These are phyloP conservation scores for Scedosporium apiospermum DNA, from an alignment of 2,329 filamentous ascomycete species.

Conservation along the genomic window DNA sequence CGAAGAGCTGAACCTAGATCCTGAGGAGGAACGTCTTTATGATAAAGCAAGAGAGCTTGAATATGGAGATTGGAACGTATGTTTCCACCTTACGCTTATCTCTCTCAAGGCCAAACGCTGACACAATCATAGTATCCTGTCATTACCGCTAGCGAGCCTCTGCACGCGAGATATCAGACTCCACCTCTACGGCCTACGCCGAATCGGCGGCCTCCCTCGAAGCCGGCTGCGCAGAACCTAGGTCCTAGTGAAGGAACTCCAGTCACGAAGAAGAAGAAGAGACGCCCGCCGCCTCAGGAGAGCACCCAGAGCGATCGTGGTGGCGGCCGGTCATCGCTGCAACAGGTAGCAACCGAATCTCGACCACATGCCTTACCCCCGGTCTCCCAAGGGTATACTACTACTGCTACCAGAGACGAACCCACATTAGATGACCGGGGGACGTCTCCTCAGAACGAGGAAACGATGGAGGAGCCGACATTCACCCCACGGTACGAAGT, in stretches of 20 bases:
- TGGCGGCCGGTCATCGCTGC: not conserved
- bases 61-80: constrained; percentile 88
- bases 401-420: not conserved
- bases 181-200: not conserved
- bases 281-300: constrained; percentile 8
- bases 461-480: not conserved
- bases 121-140: constrained; percentile 65
- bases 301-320: not conserved
- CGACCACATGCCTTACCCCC: not conserved
- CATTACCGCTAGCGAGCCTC: constrained; percentile 68
- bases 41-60: constrained; percentile 62
- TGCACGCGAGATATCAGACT: constrained; percentile 51
- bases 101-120: not conserved
- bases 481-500: constrained; percentile 16
- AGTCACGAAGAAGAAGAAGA: constrained; percentile 30
- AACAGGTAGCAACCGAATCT: not conserved
- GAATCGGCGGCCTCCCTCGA: constrained; percentile 5
- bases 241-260: constrained; percentile 16
- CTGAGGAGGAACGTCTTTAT: constrained; percentile 64
- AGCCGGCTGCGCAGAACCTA: constrained; percentile 3
- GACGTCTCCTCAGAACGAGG: not conserved
- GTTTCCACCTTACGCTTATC: constrained; percentile 23
- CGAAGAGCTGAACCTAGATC: constrained; percentile 47
- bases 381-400: no score
- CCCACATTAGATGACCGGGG: not conserved